A percentile compares a stretch with the other conserved stretches of the same genome.
phyloP scores from a whole-genome alignment of 2,329 filamentous ascomycete genomes.

The Diaporthe capsici region DNA sequence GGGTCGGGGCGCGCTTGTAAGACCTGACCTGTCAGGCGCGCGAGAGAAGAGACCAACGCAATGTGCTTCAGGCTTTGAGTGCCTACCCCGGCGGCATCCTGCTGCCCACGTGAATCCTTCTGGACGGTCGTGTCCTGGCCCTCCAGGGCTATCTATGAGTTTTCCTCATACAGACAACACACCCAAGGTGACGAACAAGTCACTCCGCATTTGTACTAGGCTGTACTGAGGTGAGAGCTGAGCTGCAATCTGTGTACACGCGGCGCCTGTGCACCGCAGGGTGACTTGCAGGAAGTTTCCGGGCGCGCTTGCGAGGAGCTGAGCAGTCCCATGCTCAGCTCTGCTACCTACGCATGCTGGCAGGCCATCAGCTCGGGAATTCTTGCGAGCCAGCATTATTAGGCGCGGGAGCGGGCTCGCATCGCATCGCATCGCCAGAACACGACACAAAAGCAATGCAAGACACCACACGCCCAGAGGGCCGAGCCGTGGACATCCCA shows the following conservation, averaged over 20 bases:
- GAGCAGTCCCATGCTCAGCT: not conserved
- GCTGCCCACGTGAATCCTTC: not conserved
- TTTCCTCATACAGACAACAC: not conserved
- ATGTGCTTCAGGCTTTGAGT: not conserved
- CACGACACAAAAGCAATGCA: constrained; percentile 24
- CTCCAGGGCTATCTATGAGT: not conserved
- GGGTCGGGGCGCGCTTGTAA: constrained; percentile 38
- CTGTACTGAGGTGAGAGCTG: not conserved
- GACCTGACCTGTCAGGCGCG: constrained; percentile 46
- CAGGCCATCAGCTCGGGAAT: constrained; percentile 24
- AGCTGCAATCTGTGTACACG: not conserved
- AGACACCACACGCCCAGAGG: constrained; percentile 28
- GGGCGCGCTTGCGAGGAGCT: not conserved
- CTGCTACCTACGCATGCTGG: not conserved
- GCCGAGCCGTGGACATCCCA: constrained; percentile 18
- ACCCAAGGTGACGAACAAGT: not conserved
- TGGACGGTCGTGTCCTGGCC: not conserved
- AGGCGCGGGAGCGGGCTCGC: constrained; percentile 3
- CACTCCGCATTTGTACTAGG: not conserved
- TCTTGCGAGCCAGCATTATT: constrained; percentile 23
- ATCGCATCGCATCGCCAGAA: not conserved
- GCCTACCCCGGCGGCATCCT: not conserved
- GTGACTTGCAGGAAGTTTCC: not conserved
- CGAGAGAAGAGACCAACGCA: not conserved
- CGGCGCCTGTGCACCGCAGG: constrained; percentile 2